Evolutionary conservation across 192 early-diverging fungal species (phyloP).

Genomic region (Backusella circina): DNA sequence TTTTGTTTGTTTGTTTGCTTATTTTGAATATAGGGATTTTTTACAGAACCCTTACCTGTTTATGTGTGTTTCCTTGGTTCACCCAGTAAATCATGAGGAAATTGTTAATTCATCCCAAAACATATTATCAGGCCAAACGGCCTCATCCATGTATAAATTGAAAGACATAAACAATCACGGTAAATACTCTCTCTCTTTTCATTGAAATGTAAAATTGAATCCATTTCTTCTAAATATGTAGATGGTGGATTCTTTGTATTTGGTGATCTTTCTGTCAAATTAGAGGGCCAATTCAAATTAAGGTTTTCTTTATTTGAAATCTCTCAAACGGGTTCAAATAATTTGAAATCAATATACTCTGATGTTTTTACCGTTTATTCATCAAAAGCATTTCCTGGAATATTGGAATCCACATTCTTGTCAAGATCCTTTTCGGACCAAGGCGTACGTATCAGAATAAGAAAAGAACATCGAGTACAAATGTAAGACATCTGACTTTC

Average conservation of each 20-base stretch:
- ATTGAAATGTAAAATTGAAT: too few species aligned
- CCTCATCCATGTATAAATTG: constrained; percentile 81
- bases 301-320: constrained; percentile 90
- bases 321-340: constrained; percentile 40
- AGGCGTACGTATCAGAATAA: constrained; percentile 86
- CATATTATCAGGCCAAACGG: constrained; percentile 85
- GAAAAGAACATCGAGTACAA: constrained; percentile 69
- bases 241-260: constrained; percentile 94
- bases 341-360: constrained; percentile 61
- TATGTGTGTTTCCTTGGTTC: constrained; percentile 89
- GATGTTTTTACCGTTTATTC: constrained; percentile 76
- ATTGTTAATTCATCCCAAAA: constrained; percentile 67
- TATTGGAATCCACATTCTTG: constrained; percentile 85
- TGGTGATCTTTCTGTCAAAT: constrained; percentile 85
- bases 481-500: constrained; percentile 13
- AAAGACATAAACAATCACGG: constrained; percentile 74
- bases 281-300: constrained; percentile 75
- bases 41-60: constrained; percentile 87
- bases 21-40: constrained; percentile 22
- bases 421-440: constrained; percentile 91
- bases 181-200: constrained; percentile 7
- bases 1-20: too few species aligned
- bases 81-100: constrained; percentile 70
- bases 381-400: constrained; percentile 87
- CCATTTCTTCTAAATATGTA: background rate